phyloP scores from a whole-genome alignment of 306 rosid genomes.

The Trifolium subterraneum region DNA sequence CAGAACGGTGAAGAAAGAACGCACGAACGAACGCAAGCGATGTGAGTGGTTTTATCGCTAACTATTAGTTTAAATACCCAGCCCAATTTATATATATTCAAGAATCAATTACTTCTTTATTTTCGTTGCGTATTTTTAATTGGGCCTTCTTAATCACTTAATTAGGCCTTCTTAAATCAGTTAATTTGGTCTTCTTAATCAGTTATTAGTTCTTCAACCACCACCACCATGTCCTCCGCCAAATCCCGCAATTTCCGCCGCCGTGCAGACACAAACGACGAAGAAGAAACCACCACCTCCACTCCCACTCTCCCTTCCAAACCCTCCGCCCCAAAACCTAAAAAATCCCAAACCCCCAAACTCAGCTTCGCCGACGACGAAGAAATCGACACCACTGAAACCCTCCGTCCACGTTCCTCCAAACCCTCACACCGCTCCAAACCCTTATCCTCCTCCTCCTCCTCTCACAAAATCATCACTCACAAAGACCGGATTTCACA shows the following conservation, averaged over 20 bases:
- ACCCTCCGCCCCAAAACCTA: constrained; percentile 59
- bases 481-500: constrained; percentile 66
- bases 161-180: no score
- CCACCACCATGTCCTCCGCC: constrained; percentile 62
- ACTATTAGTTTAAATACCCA: no score
- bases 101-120: no score
- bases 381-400: constrained; percentile 57
- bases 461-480: constrained; percentile 74
- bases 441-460: constrained; percentile 44
- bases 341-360: constrained; percentile 69
- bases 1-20: no score
- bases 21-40: no score
- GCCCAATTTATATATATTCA: no score
- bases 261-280: constrained; percentile 55
- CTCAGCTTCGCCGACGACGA: constrained; percentile 94
- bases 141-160: no score
- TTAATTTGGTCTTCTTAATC: no score
- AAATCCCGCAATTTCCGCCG: constrained; percentile 89
- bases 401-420: constrained; percentile 50
- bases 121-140: no score
- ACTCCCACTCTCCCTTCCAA: constrained; percentile 45
- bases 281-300: constrained; percentile 35
- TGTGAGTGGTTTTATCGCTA: no score
- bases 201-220: no score
- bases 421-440: constrained; percentile 49